Base-by-base conservation (phyloP, 768 basidiomycete genomes). In the Pisolithus marmoratus region DNA sequence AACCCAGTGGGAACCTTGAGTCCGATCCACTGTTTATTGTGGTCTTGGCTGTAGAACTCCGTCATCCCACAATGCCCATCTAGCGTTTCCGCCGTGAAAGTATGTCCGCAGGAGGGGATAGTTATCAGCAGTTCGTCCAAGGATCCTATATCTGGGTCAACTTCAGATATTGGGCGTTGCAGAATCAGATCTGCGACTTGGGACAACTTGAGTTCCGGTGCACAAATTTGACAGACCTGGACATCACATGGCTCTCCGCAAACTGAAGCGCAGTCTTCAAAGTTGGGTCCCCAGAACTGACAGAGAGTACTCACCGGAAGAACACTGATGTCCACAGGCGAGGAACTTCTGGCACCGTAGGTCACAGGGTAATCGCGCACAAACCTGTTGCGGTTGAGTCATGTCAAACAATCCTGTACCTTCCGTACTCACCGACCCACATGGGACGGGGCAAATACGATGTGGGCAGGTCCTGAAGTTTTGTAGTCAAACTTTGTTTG, bases 51-150 rank as follows among this genome's bases (percentile, higher is more conserved):
- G 60, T 88, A 88, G 58, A 76, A 83, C 3, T 77, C 73, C 0
- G 47, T 43, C 64, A 88, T 71, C 14, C 67, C 60, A 55, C 78
- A 81, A 40, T 74, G 68, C 0, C 84, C 85, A 56, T 89, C 86
- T 20, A 89, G 71, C 0, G 83, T 84, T 61, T 85, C 85, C 15
- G 85, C 77, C 0, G 87, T 87, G 62, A 89, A 87, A 2, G 76
- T 65, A 62, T 89, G 87, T 0, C 75, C 56, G 60, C 87, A 88
- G 17, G 67, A 67, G 0, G 80, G 79, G 38, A 86, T 72, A 1
- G 84, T 83, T 58, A 87, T 82, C 47, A 82, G 58, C 11, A 80
- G 62, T 34, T 81, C 77, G 53, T 81, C 78, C 27, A 79, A 45
- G 2, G 68, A 63, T 4, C 61, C 70, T 12, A 55, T 46, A 17